These are phyloP conservation scores for Taphrina populina DNA, from an alignment of 1,139 yeast species.

Conservation along the genomic window DNA sequence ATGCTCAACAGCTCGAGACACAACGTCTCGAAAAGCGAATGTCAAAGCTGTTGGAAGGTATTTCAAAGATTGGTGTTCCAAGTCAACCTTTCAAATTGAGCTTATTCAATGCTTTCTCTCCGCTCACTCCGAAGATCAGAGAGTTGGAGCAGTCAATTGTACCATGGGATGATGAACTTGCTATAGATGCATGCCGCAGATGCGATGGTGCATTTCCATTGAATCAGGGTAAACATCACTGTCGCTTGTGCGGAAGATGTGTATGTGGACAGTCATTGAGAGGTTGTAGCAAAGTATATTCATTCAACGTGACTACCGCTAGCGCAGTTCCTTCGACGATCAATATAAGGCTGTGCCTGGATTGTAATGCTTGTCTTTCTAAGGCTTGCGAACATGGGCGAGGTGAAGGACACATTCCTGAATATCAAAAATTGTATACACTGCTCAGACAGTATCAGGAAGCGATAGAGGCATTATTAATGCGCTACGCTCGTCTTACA, in stretches of 20 bases:
- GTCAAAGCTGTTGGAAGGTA: constrained; percentile 50
- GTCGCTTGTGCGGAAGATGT: constrained; percentile 76
- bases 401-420: constrained; percentile 30
- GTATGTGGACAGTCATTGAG: constrained; percentile 69
- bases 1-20: constrained; percentile 39
- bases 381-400: constrained; percentile 2
- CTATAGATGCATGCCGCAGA: constrained; percentile 58
- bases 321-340: constrained; percentile 2
- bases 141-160: constrained; percentile 56
- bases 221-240: constrained; percentile 75
- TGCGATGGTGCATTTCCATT: constrained; percentile 62
- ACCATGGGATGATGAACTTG: constrained; percentile 66
- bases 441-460: constrained; percentile 41
- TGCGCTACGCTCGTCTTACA: constrained; percentile 49
- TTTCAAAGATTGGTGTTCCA: constrained; percentile 26
- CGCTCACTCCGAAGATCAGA: constrained; percentile 39
- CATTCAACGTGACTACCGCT: constrained; percentile 8
- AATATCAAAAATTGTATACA: constrained; percentile 44
- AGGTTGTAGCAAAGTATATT: constrained; percentile 56
- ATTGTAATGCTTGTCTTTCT: no score
- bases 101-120: constrained; percentile 1
- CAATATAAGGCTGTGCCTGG: neutral
- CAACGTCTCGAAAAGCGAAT: constrained; percentile 63
- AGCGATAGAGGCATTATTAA: constrained; percentile 47
- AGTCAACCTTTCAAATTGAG: constrained; percentile 6